Base-by-base conservation (phyloP, 805 yeast species). In the Saccharomycopsis sp. region DNA sequence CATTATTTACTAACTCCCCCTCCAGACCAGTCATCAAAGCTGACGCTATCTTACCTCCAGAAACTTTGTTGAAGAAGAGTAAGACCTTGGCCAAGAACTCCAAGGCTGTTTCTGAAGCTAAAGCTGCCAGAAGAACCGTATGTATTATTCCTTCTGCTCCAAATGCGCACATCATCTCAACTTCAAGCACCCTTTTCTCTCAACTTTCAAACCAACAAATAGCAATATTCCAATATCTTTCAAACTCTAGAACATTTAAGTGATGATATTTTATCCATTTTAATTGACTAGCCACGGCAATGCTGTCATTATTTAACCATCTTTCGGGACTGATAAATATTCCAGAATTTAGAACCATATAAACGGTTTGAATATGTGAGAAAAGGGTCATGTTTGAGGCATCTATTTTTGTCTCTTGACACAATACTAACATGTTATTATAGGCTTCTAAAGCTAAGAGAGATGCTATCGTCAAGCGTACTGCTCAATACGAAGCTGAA, bases 401-500 rank as follows among this genome's bases (percentile, higher is more conserved):
- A 20, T 53, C 12, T 23, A n/a, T 42, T 54, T 53, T 44, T 12
- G 35, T 54, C 22, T 23, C 20, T 53, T 38, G 23, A 51, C 47
- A 49, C 14, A 20, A 20, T 54, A 42, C 54, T 63, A 64, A 63
- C 62, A 66, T 59, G 58, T 47, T 56, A 35, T 23, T 57, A 55
- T 57, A 76, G 81, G 79, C 79, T 68, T 75, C 73, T 77, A 72
- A 76, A 75, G 79, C 73, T 70, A 77, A 77, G 73, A 75, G 88
- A 81, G 78, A 85, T 74, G 86, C 84, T 71, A 83, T 87, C 78
- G 87, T 86, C 78, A 87, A 89, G 77, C 89, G 97, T 86, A 90
- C 96, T 74, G 96, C 94, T 82, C 90, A 91, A 81, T 91, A 92
- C 91, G 86, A 86, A 77, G 79, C 86, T 82, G 97, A 92, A 83